Evolutionary conservation across 768 basidiomycete species (phyloP), one percentile per base, ranked within the genome.

Genomic region (Lyophyllum decastes): DNA sequence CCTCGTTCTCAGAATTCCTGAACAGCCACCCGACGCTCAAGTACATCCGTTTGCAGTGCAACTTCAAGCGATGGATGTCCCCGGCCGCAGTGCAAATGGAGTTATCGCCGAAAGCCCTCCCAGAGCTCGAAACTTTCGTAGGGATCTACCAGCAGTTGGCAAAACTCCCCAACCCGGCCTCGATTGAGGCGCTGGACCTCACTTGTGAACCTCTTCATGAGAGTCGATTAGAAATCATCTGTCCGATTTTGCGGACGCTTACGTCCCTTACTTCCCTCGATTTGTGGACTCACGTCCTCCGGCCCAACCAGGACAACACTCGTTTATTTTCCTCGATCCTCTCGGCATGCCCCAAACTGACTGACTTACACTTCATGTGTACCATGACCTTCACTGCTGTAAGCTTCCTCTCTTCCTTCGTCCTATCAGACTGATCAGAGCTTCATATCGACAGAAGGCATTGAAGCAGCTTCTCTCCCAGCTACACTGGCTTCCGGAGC

Each of bases 361-460:
- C 76, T 21, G 80, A 81, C 58, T 70, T 82, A 26, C 80, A 81
- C 64, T 79, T 79, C 49, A 81, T 81, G 80, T 81, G 79, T 59
- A 82, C 80, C 4, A 81, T 78, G 1, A 63, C 73, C 10, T 79
- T 81, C 64, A 73, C 76, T 9, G 66, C 66, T 51, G 78, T 77
- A 54, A 45, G 76, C 72, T 9, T 3, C 46, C 53, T 25, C n/a
- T 30, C 46, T 47, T 49, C 11, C 52, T 49, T 34, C 9, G 2
- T 44, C 46, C 50, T 43, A 17, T 19, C 38, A 7, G 6, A 48
- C 19, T 25, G 52, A 24, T 21, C 52, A 26, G 12, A 43, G n/a
- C 17, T 21, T 34, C 7, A 43, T 44, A 30, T 16, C 24, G 22
- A 24, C 48, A 82, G 78, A 79, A 76, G 70, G 73, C 78, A 6